Percentiles rank a stretch among this genome's conserved stretches.
Evolutionary conservation across 2,329 filamentous ascomycete genomes (phyloP).

Genomic region (Myriosclerotinia scirpicola): DNA sequence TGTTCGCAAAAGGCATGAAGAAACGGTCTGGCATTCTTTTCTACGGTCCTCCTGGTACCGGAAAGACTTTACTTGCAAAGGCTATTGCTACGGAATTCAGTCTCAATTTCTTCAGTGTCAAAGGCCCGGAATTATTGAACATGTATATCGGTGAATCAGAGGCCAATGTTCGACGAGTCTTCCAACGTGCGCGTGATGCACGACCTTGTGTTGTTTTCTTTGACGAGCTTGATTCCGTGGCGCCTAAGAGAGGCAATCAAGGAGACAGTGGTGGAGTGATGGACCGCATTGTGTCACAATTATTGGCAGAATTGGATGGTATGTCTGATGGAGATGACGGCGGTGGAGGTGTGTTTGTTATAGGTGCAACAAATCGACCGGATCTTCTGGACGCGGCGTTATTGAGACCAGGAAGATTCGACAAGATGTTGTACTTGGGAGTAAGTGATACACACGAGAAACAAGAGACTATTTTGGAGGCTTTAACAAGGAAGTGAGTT

Average conservation of each 20-base stretch:
- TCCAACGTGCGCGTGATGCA: conserved; percentile 82
- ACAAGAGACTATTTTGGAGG: conserved; percentile 90
- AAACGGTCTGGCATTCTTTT: conserved; percentile 93
- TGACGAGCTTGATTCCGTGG: conserved; percentile 88
- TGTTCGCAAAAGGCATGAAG: conserved; percentile 97
- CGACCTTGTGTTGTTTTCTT: conserved; percentile 91
- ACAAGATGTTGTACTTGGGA: conserved; percentile 97
- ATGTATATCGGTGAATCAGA: conserved; percentile 97
- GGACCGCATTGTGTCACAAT: conserved; percentile 94
- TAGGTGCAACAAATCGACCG: conserved; percentile 92
- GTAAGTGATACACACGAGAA: conserved; percentile 97
- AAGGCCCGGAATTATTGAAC: conserved; percentile 86
- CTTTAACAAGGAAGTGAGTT: conserved; percentile 86
- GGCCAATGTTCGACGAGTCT: conserved; percentile 85
- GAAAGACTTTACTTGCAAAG: conserved; percentile 89
- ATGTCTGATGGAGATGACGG: conserved; percentile 92
- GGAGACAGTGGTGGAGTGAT: conserved; percentile 97
- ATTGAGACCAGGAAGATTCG: conserved; percentile 85
- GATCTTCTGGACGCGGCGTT: conserved; percentile 90
- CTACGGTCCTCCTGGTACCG: conserved; percentile 87
- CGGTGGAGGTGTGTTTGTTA: conserved; percentile 86
- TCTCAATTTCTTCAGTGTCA: conserved; percentile 92
- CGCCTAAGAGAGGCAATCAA: conserved; percentile 94
- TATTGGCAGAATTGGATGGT: conserved; percentile 92
- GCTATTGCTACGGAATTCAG: conserved; percentile 93